These are phyloP conservation scores for Penicillium samsonianum DNA, from an alignment of 495 filamentous ascomycete genomes.

Conservation along the genomic window DNA sequence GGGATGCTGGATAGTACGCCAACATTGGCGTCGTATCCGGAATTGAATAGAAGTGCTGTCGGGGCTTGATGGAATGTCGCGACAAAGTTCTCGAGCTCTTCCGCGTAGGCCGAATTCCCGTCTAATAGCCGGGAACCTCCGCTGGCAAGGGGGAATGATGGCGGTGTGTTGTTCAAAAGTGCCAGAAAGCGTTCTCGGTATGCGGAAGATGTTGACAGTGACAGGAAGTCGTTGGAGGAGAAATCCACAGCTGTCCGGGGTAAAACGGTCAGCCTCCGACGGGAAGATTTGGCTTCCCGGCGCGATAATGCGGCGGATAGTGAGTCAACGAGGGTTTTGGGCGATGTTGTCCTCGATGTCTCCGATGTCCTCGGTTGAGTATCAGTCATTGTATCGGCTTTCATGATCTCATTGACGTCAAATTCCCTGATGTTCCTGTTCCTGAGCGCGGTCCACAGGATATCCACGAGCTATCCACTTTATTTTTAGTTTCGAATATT, in stretches of 20 bases:
- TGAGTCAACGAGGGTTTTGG: conserved; percentile 35
- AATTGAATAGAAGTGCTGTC: conserved; percentile 71
- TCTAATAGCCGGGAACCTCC: conserved; percentile 52
- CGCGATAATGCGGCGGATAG: conserved; percentile 40
- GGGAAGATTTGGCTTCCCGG: conserved; percentile 47
- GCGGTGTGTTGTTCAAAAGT: conserved; percentile 35
- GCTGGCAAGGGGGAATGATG: conserved; percentile 40
- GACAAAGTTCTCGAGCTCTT: conserved; percentile 63
- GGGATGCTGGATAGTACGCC: conserved; percentile 68
- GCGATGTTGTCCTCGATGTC: neutral
- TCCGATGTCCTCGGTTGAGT: neutral
- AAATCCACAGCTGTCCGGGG: conserved; percentile 42
- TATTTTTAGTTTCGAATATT: neutral
- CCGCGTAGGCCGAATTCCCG: conserved; percentile 67
- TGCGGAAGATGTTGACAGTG: conserved; percentile 38
- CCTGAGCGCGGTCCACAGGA: neutral
- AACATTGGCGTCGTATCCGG: conserved; percentile 75
- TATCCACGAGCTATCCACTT: neutral
- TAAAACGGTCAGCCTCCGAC: conserved; percentile 45
- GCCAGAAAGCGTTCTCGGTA: conserved; percentile 34
- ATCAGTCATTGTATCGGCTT: neutral
- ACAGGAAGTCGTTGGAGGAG: conserved; percentile 52
- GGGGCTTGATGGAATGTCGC: conserved; percentile 66
- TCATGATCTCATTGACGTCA: neutral
- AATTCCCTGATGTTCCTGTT: neutral